Percentiles rank a stretch among this genome's conserved stretches.
phyloP scores from a whole-genome alignment of 192 early-diverging fungal species.

The Jimgerdemannia lactiflua region DNA sequence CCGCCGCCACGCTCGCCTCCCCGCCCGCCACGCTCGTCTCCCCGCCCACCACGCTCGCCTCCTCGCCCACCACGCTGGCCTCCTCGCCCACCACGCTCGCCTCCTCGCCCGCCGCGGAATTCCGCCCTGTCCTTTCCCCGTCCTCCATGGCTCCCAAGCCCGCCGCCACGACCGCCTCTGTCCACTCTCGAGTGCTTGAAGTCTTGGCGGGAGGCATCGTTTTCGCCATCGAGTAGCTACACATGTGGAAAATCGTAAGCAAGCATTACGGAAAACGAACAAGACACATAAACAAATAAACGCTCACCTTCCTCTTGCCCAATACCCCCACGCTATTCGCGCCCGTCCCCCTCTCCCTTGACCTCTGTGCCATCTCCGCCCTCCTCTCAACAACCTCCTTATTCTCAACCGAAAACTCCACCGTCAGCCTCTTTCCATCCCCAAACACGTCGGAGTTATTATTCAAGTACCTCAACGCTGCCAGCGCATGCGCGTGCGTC shows the following conservation, averaged over 20 bases:
- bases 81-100: not conserved
- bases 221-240: too few species aligned
- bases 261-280: not conserved
- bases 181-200: too few species aligned
- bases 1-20: too few species aligned
- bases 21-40: constrained; percentile 7
- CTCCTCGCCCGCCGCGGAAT: constrained; percentile 7
- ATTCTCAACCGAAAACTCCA: constrained; percentile 94
- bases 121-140: too few species aligned
- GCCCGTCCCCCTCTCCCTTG: not conserved
- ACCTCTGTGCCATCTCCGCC: constrained; percentile 17
- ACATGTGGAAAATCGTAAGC: too few species aligned
- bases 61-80: constrained; percentile 1
- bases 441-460: constrained; percentile 69
- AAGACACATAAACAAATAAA: not conserved
- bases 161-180: too few species aligned
- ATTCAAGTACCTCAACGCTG: constrained; percentile 89
- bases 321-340: not conserved
- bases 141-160: not conserved
- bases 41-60: constrained; percentile 17
- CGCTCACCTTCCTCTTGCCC: not conserved
- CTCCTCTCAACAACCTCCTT: constrained; percentile 72
- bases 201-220: too few species aligned
- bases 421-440: constrained; percentile 72
- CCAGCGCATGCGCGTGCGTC: constrained; percentile 87